These are phyloP conservation scores for Coleophoma crateriformis DNA, from an alignment of 2,329 filamentous ascomycete species.

Conservation along the genomic window DNA sequence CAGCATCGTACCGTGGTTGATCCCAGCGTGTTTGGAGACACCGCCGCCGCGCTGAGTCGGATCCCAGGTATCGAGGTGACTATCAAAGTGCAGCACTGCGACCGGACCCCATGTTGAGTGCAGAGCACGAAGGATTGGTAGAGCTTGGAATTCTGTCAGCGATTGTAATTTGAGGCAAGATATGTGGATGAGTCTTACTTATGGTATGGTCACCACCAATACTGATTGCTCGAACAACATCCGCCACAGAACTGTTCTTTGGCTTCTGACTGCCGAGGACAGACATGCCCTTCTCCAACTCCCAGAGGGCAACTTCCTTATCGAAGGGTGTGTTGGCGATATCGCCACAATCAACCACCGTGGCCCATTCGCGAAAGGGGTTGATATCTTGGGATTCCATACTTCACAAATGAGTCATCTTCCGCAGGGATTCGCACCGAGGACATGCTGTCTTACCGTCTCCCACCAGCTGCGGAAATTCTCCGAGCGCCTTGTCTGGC, in stretches of 20 bases:
- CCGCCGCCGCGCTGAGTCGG: slow-evolving; percentile 22
- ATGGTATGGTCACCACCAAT: slow-evolving; percentile 27
- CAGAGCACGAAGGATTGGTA: slow-evolving; percentile 23
- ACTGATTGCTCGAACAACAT: slow-evolving; percentile 19
- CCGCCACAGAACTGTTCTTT: slow-evolving; percentile 18
- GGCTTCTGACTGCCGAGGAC: slow-evolving; percentile 14
- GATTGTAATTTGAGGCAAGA: background rate
- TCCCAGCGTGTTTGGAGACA: slow-evolving; percentile 19
- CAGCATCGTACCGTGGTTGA: slow-evolving; percentile 27
- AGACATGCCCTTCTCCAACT: slow-evolving; percentile 22
- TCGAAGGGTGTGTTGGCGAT: slow-evolving; percentile 24
- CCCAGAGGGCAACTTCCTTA: slow-evolving; percentile 19
- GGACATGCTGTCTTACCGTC: slow-evolving; percentile 14
- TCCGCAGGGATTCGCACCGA: background rate
- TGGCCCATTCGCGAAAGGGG: slow-evolving; percentile 23
- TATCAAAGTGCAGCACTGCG: slow-evolving; percentile 24
- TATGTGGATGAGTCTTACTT: slow-evolving; percentile 10
- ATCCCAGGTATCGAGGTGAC: slow-evolving; percentile 25
- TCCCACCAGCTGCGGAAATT: slow-evolving; percentile 15
- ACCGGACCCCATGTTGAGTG: slow-evolving; percentile 23
- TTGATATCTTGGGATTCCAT: slow-evolving; percentile 20
- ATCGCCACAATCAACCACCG: slow-evolving; percentile 23
- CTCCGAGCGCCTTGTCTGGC: slow-evolving; percentile 20
- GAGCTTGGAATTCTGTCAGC: slow-evolving; percentile 9
- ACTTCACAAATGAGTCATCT: slow-evolving; percentile 9